These are phyloP conservation scores for Fremontodendron californicum DNA, from an alignment of 345 rosid genomes.

Conservation along the genomic window DNA sequence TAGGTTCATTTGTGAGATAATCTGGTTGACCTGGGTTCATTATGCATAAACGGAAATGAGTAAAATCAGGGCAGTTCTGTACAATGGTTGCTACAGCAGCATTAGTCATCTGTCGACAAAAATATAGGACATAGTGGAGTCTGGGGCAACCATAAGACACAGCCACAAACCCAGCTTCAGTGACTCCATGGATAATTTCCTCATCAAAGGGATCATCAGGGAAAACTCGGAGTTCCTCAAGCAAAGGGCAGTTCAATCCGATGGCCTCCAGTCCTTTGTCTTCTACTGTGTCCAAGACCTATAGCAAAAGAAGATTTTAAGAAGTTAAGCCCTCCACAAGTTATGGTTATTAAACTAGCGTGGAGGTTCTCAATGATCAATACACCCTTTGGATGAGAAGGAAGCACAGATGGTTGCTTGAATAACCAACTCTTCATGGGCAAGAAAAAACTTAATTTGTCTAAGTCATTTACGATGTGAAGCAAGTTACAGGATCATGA, in stretches of 20 bases:
- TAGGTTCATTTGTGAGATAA: constrained; percentile 49
- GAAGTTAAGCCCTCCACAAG: neutral
- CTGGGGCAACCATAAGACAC: constrained; percentile 53
- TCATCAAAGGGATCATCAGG: constrained; percentile 58
- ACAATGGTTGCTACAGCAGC: constrained; percentile 61
- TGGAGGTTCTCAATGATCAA: neutral
- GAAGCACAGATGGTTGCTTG: neutral
- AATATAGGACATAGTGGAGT: constrained; percentile 60
- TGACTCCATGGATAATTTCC: constrained; percentile 44
- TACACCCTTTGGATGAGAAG: neutral
- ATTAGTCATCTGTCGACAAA: constrained; percentile 66
- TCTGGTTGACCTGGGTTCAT: constrained; percentile 68
- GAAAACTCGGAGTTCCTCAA: constrained; percentile 68
- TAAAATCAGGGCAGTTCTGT: constrained; percentile 63
- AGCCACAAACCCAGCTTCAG: constrained; percentile 58
- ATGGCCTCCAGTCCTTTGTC: constrained; percentile 62
- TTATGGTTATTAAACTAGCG: neutral
- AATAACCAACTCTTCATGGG: neutral
- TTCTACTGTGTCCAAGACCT: constrained; percentile 64
- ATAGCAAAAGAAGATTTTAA: constrained; percentile 15
- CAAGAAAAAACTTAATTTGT: neutral
- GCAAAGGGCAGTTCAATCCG: constrained; percentile 45
- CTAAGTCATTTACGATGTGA: neutral
- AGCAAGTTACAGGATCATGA: neutral
- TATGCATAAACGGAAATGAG: constrained; percentile 73